Conservation (phyloP, 1,139 yeast genomes). For the Komagataea norvegica region DNA sequence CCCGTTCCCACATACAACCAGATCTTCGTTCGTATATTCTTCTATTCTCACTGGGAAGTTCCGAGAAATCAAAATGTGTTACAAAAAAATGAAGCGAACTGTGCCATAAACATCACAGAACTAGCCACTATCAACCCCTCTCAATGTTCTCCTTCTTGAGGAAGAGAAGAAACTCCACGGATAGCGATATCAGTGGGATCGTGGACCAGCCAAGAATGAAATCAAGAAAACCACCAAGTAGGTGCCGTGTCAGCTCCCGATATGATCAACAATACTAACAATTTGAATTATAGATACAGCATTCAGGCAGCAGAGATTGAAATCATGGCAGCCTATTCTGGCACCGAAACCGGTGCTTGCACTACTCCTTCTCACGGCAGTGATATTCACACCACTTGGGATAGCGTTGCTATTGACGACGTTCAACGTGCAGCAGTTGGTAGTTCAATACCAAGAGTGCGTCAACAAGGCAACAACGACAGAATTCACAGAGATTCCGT, state of each 20-base stretch:
- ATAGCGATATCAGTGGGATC: constrained; percentile 23
- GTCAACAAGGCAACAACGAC: constrained; percentile 37
- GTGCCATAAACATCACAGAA: background rate
- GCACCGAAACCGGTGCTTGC: constrained; percentile 78
- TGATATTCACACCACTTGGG: constrained; percentile 74
- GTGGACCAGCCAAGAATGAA: constrained; percentile 21
- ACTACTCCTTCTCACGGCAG: constrained; percentile 51
- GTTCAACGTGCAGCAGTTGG: constrained; percentile 53
- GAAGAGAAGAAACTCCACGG: constrained; percentile 21
- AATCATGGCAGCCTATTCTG: constrained; percentile 81
- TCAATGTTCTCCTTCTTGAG: constrained; percentile 21
- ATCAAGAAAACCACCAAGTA: constrained; percentile 28
- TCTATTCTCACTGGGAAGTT: too few relatives aligned
- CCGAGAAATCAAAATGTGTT: background rate
- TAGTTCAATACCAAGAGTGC: constrained; percentile 59
- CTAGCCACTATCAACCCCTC: background rate
- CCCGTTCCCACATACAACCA: too few relatives aligned
- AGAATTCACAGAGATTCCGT: constrained; percentile 43
- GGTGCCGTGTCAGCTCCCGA: constrained; percentile 5
- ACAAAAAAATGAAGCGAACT: background rate
- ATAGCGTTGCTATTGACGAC: constrained; percentile 59
- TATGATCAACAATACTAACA: constrained; percentile 9
- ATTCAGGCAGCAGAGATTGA: constrained; percentile 69
- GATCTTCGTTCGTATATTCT: too few relatives aligned
- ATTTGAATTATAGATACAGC: constrained; percentile 60